Conservation (phyloP, 1,284 basidiomycete species). For the Leccinum pachyderme region DNA sequence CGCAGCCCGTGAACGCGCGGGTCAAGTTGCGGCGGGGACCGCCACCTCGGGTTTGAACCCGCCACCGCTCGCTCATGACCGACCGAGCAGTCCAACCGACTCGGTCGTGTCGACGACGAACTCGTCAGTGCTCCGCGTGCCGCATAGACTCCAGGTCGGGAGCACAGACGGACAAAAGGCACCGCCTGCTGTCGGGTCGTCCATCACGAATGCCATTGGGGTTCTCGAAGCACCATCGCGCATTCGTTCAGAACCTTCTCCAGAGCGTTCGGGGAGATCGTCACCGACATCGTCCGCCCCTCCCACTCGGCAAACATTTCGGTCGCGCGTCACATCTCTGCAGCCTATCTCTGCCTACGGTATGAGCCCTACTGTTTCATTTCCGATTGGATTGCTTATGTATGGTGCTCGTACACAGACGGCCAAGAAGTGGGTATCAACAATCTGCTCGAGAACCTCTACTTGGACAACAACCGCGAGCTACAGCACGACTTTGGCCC, state of each 20-base stretch:
- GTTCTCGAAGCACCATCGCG: slow-evolving; percentile 68
- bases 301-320: slow-evolving; percentile 46
- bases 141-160: slow-evolving; percentile 63
- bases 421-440: slow-evolving; percentile 85
- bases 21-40: slow-evolving; percentile 22
- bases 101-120: slow-evolving; percentile 69
- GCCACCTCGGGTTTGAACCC: slow-evolving; percentile 30
- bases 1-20: slow-evolving; percentile 45
- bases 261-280: slow-evolving; percentile 65
- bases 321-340: slow-evolving; percentile 47
- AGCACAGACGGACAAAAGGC: slow-evolving; percentile 75
- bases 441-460: slow-evolving; percentile 85
- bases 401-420: slow-evolving; percentile 44
- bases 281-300: slow-evolving; percentile 64
- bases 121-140: slow-evolving; percentile 56
- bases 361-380: slow-evolving; percentile 34
- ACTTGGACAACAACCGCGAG: slow-evolving; percentile 82
- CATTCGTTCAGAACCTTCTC: slow-evolving; percentile 59
- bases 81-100: slow-evolving; percentile 70
- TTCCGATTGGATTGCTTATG: neutral
- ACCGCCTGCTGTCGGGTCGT: slow-evolving; percentile 80
- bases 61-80: slow-evolving; percentile 35
- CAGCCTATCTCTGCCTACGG: slow-evolving; percentile 71
- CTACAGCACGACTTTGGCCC: slow-evolving; percentile 89
- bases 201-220: slow-evolving; percentile 73